A percentile compares a stretch with the other conserved stretches of the same genome.
Conservation (phyloP, 441 rosid genomes). For the Populus hybrid region DNA sequence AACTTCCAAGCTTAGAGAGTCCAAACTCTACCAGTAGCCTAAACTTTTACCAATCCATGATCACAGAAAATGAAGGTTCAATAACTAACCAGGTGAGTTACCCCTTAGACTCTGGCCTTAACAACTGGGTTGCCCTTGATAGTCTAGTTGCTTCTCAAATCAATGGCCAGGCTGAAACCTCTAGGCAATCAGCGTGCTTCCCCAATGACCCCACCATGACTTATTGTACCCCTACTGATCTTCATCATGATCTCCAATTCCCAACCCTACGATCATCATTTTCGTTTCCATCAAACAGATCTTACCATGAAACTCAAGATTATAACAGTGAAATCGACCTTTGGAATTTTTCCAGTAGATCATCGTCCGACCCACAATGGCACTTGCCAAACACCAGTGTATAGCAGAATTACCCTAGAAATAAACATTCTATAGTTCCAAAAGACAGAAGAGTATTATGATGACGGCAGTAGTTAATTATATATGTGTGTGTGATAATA, state of each 20-base stretch:
- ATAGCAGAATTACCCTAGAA: constrained; percentile 31
- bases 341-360: constrained; percentile 39
- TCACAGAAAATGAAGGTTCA: constrained; percentile 11
- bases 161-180: constrained; percentile 54
- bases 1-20: constrained; percentile 67
- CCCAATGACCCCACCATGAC: constrained; percentile 28
- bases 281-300: constrained; percentile 26
- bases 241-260: constrained; percentile 26
- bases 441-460: constrained; percentile 48
- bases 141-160: constrained; percentile 86
- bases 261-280: constrained; percentile 34
- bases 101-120: constrained; percentile 30
- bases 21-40: constrained; percentile 27
- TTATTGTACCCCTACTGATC: constrained; percentile 26
- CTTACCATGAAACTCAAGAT: too few species aligned
- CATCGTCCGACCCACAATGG: constrained; percentile 48
- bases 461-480: constrained; percentile 21
- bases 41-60: constrained; percentile 19
- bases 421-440: constrained; percentile 41
- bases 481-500: constrained; percentile 25
- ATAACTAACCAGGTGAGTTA: neutral
- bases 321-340: constrained; percentile 50
- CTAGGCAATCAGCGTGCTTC: constrained; percentile 35
- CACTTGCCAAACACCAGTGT: constrained; percentile 53
- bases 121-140: constrained; percentile 70